phyloP scores from a whole-genome alignment of 305 asterid species.

The Fraxinus velutina region DNA sequence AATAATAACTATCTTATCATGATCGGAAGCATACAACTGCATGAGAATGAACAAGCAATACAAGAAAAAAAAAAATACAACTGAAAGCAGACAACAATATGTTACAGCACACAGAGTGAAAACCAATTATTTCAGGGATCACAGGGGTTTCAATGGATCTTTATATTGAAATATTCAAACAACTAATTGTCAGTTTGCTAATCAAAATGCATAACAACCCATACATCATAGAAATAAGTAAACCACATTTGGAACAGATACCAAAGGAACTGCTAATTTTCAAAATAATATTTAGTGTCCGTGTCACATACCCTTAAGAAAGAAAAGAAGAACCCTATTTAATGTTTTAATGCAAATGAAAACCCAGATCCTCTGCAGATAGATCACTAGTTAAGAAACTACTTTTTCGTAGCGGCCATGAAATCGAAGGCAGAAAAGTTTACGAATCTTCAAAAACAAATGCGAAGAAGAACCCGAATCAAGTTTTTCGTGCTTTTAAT shows the following conservation, averaged over 20 bases:
- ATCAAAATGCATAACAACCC: neutral
- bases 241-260: neutral
- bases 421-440: neutral
- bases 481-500: neutral
- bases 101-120: neutral
- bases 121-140: neutral
- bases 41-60: neutral
- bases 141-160: neutral
- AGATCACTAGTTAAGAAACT: neutral
- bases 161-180: neutral
- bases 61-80: neutral
- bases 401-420: no score
- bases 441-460: neutral
- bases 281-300: neutral
- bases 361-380: neutral
- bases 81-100: neutral
- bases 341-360: neutral
- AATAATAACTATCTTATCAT: neutral
- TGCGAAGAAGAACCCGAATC: neutral
- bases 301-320: neutral
- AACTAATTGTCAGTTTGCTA: neutral
- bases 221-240: neutral
- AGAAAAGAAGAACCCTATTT: neutral
- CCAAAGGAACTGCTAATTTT: neutral
- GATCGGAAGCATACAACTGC: neutral